Evolutionary conservation across 441 rosid species (phyloP).

Genomic region (Omphalea diandra): DNA sequence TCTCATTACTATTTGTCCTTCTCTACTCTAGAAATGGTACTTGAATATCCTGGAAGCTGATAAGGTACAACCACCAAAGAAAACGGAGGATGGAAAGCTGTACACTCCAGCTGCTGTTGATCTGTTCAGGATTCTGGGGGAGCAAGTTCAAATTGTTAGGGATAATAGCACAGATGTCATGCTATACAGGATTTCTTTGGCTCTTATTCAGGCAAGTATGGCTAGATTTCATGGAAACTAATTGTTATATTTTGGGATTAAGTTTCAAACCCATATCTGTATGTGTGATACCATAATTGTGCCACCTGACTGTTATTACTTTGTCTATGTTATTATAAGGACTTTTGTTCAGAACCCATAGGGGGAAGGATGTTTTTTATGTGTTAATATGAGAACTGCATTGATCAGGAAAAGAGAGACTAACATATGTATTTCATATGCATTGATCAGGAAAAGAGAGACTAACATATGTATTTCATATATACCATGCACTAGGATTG

Average conservation of each 20-base stretch:
- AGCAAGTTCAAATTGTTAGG: slow-evolving; percentile 98
- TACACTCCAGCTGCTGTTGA: slow-evolving; percentile 99
- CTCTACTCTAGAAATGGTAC: slow-evolving; percentile 86
- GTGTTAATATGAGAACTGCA: background rate
- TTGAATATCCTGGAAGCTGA: slow-evolving; percentile 93
- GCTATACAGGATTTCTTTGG: slow-evolving; percentile 94
- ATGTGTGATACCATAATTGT: background rate
- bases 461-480: background rate
- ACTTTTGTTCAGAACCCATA: background rate
- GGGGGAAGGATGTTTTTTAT: slow-evolving; percentile 8
- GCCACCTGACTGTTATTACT: background rate
- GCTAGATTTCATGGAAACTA: slow-evolving; percentile 22
- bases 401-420: background rate
- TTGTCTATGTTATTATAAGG: background rate
- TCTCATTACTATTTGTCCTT: slow-evolving; percentile 17
- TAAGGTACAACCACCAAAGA: slow-evolving; percentile 96
- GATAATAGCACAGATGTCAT: slow-evolving; percentile 97
- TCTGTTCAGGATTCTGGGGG: slow-evolving; percentile 96
- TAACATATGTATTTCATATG: background rate
- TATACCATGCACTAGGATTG: background rate
- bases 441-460: background rate
- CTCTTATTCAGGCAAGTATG: slow-evolving; percentile 85
- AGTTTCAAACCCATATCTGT: background rate
- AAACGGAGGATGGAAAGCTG: slow-evolving; percentile 96
- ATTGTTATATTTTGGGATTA: slow-evolving; percentile 4